Evolutionary conservation across 2,329 filamentous ascomycete species (phyloP), one percentile per base, ranked within the genome.

Genomic region (Diaporthe helianthi): DNA sequence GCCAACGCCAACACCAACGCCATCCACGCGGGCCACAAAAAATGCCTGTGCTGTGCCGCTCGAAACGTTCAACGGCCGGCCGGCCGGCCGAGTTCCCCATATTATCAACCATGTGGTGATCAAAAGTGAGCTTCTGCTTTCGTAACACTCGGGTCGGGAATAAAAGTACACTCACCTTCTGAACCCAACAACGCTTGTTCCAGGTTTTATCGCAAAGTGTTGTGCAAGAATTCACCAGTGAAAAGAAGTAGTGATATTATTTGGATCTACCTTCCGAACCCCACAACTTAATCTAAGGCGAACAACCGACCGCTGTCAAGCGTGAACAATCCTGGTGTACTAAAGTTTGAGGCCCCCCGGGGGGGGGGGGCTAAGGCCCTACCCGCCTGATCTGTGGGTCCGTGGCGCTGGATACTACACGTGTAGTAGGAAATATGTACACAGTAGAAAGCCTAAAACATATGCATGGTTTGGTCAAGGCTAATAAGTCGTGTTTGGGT

Each of bases 21-120:
- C 29, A 63, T 49, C 9, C n/a, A 4, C n/a, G 24, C n/a, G 44
- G 44, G 12, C 44, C n/a, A 31, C 44, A 10, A 15, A 26, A 15
- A 24, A 3, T 49, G 41, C 15, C 41, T 44, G 41, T 2, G 13
- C n/a, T 29, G 7, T 36, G 7, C 26, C n/a, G 29, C 8, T 49
- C 49, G 44, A 36, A n/a, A 63, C 29, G 26, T 36, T 15, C 29
- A 49, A 47, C 13, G 24, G 12, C 9, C n/a, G n/a, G n/a, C n/a
- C n/a, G n/a, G n/a, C n/a, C n/a, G n/a, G n/a, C n/a, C 12, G 1
- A 49, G 24, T 36, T 63, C 58, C 58, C 58, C 44, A 46, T 29
- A 29, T 36, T 36, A 15, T 36, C 29, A 49, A 49, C 58, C 58
- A 49, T 49, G 58, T 29, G 58, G n/a, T 63, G 44, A 63, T 63